Base-by-base conservation (phyloP, 192 early-diverging fungal genomes). In the Coemansia sp. region DNA sequence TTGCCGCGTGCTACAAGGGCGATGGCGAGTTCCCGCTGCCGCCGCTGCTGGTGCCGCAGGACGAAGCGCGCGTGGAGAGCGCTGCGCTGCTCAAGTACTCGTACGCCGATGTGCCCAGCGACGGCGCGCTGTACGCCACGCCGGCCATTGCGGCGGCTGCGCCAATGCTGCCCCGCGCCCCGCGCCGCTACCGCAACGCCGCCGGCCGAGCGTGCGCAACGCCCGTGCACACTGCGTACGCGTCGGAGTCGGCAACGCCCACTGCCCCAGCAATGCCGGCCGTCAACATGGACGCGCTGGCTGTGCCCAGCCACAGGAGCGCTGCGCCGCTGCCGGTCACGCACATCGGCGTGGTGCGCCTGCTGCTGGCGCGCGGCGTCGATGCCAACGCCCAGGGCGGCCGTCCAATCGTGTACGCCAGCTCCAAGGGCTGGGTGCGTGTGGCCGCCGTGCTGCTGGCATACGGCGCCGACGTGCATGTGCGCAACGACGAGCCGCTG, bases 1-100 rank as follows among this genome's bases (percentile, higher is more conserved):
- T 80, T 31, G 63, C 77, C 1, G 77, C 77, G 8, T 54, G 56
- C 47, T 80, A 74, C 51, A 58, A 59, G 27, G 77, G 77, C 58
- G 77, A 80, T 35, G 77, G 77, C 32, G 18, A 28, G 21, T 29
- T 51, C 14, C 58, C 62, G 38, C 49, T 31, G 24, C 70, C 70
- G 18, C 50, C 29, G 16, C 31, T 27, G 30, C 18, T 50, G 48
- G 25, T n/a, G n/a, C n/a, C n/a, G n/a, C n/a, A n/a, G n/a, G 14
- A 1, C 14, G 28, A n/a, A n/a, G 11, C 11, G 12, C 6, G 48
- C 16, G 24, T 21, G 11, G 24, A 24, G 11, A 21, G 46, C 18
- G 44, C 43, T 5, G 49, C 58, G 23, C 58, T 60, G 22, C 44
- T 58, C 6, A 33, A 59, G 50, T 55, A 54, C 45, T 59, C 65